Evolutionary conservation across 2,329 filamentous ascomycete species (phyloP), one percentile per base, ranked within the genome.

Genomic region (Zalaria obscura): DNA sequence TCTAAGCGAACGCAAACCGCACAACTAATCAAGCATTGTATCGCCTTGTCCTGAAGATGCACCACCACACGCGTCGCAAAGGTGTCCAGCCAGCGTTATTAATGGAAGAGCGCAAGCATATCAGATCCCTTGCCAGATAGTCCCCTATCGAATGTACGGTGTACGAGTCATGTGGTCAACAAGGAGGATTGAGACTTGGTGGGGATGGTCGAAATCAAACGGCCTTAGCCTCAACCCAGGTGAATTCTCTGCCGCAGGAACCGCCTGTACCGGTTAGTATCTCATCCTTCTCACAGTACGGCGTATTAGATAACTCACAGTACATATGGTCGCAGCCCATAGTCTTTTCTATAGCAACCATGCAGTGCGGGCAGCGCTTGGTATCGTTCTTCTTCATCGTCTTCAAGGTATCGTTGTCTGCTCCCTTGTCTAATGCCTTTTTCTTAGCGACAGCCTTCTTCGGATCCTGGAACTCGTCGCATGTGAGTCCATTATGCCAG

Each of bases 401-500:
- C 25, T 25, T 34, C 9, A 39, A 25, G 7, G 37, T 35, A 31
- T 43, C 27, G 31, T 27, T 31, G 27, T 40, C 29, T 11, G 27
- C 26, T 9, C 32, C 40, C 25, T 31, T 35, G 10, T 38, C 11
- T 35, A 38, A 36, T 5, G 27, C 36, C 36, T 37, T 39, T 18
- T 42, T 32, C 27, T 40, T 40, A 10, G 36, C 38, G 8, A 42
- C 11, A n/a, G 29, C 29, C 29, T 32, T 32, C 29, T 42, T 34
- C 8, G 40, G 40, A 36, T 45, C 40, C 33, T 45, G 44, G 27
- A 39, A 40, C 25, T 42, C 40, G 11, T 38, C 35, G 27, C 44
- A 45, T 10, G 26, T 45, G 4, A 45, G 29, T 5, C 39, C 38
- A 10, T 45, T 38, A 29, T 45, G 44, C 44, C 44, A 45, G 25